These are phyloP conservation scores for Globisporangium nunn DNA, from an alignment of 352 stramenopile species.

Conservation along the genomic window DNA sequence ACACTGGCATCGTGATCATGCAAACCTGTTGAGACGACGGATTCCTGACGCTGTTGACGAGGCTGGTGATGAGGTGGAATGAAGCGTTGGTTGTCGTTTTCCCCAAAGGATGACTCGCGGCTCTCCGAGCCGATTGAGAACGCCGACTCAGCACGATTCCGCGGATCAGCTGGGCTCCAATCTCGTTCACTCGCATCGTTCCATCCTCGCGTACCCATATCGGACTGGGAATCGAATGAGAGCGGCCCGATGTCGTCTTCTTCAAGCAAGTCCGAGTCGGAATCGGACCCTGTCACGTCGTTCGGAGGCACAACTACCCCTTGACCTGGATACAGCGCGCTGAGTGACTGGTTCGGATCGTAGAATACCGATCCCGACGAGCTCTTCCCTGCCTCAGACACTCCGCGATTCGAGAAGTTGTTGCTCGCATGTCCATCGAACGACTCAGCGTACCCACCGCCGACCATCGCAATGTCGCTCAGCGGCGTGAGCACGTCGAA, in stretches of 20 bases:
- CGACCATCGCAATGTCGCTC: conserved; percentile 41
- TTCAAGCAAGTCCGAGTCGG: conserved; percentile 16
- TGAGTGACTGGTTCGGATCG: conserved; percentile 19
- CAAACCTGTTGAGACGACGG: conserved; percentile 5
- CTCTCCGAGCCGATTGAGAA: conserved; percentile 9
- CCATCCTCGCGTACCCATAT: conserved; percentile 11
- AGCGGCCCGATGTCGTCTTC: conserved; percentile 19
- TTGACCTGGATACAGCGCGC: conserved; percentile 18
- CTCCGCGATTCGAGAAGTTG: conserved; percentile 16
- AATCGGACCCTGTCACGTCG: conserved; percentile 23
- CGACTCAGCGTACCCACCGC: conserved; percentile 3
- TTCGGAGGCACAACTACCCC: conserved; percentile 18
- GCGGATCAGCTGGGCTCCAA: conserved; percentile 19
- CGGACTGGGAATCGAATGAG: conserved; percentile 14
- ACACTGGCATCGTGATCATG: conserved; percentile 9
- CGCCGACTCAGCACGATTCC: conserved; percentile 6
- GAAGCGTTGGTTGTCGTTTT: not conserved
- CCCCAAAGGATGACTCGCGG: not conserved
- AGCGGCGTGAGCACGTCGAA: conserved; percentile 57
- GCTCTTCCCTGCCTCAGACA: not conserved
- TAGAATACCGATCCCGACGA: conserved; percentile 25
- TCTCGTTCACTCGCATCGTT: conserved; percentile 27
- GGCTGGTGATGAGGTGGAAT: not conserved
- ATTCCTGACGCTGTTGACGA: not conserved
- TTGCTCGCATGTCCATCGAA: conserved; percentile 4